Conservation (phyloP, 768 basidiomycete species). For the Ephemerocybe angulata region DNA sequence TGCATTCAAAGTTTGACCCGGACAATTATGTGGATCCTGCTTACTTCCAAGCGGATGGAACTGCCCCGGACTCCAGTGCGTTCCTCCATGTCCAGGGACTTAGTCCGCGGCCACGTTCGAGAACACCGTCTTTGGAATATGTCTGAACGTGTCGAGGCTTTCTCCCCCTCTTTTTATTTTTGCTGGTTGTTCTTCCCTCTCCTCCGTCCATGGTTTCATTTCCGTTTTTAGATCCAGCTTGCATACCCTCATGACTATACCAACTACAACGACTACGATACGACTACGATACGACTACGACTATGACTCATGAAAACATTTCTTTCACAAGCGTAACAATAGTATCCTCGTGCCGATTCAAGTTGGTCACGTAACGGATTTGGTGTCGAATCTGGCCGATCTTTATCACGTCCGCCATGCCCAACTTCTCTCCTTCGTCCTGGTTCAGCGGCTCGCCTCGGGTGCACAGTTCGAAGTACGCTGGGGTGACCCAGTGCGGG, state of each 20-base stretch:
- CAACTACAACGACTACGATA: background rate
- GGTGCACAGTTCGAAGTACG: constrained; percentile 32
- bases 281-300: background rate
- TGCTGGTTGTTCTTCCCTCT: background rate
- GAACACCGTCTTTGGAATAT: background rate
- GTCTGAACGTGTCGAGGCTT: background rate
- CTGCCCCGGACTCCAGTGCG: background rate
- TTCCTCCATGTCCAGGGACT: background rate
- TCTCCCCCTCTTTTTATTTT: background rate
- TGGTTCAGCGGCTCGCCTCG: constrained; percentile 22
- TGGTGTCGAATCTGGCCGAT: constrained; percentile 31
- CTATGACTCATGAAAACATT: background rate
- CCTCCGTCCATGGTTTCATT: background rate
- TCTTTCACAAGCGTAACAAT: background rate
- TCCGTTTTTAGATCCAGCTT: background rate
- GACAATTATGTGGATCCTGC: constrained; percentile 15
- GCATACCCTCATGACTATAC: background rate
- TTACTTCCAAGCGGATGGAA: constrained; percentile 3
- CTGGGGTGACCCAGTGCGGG: constrained; percentile 33
- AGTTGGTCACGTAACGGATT: constrained; percentile 8
- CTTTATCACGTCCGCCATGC: constrained; percentile 28
- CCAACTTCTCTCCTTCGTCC: constrained; percentile 27
- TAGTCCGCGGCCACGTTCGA: background rate
- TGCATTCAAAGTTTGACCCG: constrained; percentile 15
- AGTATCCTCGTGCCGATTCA: constrained; percentile 3